Conservation (phyloP, 345 rosid genomes). For the Euphorbia tirucalli region DNA sequence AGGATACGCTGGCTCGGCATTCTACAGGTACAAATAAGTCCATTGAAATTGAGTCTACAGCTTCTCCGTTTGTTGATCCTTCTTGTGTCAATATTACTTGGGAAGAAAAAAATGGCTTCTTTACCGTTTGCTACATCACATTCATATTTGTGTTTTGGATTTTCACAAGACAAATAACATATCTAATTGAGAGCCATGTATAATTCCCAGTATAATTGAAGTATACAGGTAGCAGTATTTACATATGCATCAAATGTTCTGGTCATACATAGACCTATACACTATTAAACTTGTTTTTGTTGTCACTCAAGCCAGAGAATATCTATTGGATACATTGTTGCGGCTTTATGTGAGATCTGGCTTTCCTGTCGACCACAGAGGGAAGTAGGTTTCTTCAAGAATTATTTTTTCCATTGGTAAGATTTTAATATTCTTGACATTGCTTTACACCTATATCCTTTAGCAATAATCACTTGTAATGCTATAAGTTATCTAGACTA, state of each 20-base stretch:
- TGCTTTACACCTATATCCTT: not conserved
- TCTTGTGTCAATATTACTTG: not conserved
- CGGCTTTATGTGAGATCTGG: conserved; percentile 51
- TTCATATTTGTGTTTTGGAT: not conserved
- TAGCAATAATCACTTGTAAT: not conserved
- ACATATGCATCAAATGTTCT: not conserved
- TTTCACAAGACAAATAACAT: not conserved
- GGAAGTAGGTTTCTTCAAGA: conserved; percentile 26
- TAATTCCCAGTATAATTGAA: not conserved
- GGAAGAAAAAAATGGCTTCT: not conserved
- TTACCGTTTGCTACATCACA: not conserved
- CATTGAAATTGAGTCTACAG: not conserved
- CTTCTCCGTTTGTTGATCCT: not conserved
- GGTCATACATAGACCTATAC: not conserved
- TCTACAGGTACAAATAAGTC: conserved; percentile 35
- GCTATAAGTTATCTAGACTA: not conserved
- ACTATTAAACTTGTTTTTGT: conserved; percentile 15
- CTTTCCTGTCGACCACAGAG: conserved; percentile 29
- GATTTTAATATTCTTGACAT: conserved; percentile 5
- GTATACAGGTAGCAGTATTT: not conserved
- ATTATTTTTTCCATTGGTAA: conserved; percentile 42
- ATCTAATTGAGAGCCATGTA: no score
- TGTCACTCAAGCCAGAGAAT: conserved; percentile 43
- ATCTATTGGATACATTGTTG: conserved; percentile 40
- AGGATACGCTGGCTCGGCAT: conserved; percentile 49